Base-by-base conservation (phyloP, 305 asterid species). In the Salvia sclarea region DNA sequence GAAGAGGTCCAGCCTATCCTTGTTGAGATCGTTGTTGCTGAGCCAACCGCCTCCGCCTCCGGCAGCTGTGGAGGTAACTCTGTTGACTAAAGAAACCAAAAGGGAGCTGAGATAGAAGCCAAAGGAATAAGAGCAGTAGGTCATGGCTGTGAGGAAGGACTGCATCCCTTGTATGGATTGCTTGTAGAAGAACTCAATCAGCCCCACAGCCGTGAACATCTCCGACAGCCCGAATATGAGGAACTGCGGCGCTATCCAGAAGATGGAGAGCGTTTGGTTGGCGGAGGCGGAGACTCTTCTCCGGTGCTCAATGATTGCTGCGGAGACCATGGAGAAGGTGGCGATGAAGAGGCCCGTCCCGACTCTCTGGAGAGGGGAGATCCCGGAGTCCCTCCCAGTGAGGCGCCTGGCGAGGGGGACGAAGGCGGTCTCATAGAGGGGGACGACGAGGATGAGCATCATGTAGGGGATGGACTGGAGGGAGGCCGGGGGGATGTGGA, bases 161-260 rank as follows among this genome's bases (percentile, higher is more conserved):
- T 78, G 88, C 95, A 87, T 85, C 61, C 95, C 94, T 43, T 82
- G 78, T 18, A 81, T 30, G 0, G 92, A 80, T 8, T 89, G 95
- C 6, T 82, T 85, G 63, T 89, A 89, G 71, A 89, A 85, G 69
- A 89, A 89, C 18, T 89, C 96, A 3, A 89, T 81, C 0, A 87
- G 71, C 2, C 96, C 96, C 12, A 89, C 96, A 0, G 88, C 90
- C 0, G 94, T 85, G 76, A 83, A 83, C 91, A 89, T 87, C 58
- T 89, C 96, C 0, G 95, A 85, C 1, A 89, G 35, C 2, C 96
- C 96, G 33, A 83, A 84, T 1, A 89, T 83, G 14, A 89, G 71
- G 41, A 82, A 83, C 78, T 89, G 96, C 0, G 96, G 96, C 8
- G 91, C 88, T 50, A 89, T 82, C 95, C 96, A 89, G 66, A 87